Percentiles rank a stretch among this genome's conserved stretches.
Evolutionary conservation across 305 asterid species (phyloP).

Genomic region (Fraxinus floribunda): DNA sequence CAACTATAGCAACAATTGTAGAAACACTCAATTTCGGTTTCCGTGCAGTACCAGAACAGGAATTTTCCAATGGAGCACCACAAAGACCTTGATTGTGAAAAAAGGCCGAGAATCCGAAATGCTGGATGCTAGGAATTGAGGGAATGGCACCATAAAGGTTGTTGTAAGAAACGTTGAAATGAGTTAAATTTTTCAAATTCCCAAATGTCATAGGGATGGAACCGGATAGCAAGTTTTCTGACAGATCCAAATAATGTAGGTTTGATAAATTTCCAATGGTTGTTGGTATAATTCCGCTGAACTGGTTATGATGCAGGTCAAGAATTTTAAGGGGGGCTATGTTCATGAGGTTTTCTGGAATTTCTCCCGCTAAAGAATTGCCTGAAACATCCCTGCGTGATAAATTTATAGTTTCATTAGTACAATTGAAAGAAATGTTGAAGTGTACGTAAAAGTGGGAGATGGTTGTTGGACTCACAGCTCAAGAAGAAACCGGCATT

Average conservation of each 20-base stretch:
- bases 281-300: constrained; percentile 62
- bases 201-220: constrained; percentile 56
- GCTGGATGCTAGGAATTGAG: constrained; percentile 45
- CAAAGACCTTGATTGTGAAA: constrained; percentile 67
- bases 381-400: constrained; percentile 73
- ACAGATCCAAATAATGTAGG: constrained; percentile 61
- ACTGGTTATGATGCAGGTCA: constrained; percentile 65
- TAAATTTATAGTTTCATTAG: constrained; percentile 11
- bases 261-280: constrained; percentile 64
- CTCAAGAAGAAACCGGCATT: constrained; percentile 79
- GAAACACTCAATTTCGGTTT: constrained; percentile 68
- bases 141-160: constrained; percentile 81
- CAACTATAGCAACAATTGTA: constrained; percentile 75
- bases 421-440: not conserved
- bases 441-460: not conserved
- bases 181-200: constrained; percentile 52
- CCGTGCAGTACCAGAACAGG: constrained; percentile 41
- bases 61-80: constrained; percentile 57
- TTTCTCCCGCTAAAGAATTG: constrained; percentile 55
- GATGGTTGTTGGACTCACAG: constrained; percentile 54
- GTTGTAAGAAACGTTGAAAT: constrained; percentile 77
- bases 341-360: constrained; percentile 56
- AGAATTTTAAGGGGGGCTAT: constrained; percentile 66
- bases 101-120: constrained; percentile 65
- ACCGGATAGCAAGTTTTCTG: constrained; percentile 57